Evolutionary conservation across 2,329 filamentous ascomycete species (phyloP), one percentile per base, ranked within the genome.

Genomic region (Xylariales sp.): DNA sequence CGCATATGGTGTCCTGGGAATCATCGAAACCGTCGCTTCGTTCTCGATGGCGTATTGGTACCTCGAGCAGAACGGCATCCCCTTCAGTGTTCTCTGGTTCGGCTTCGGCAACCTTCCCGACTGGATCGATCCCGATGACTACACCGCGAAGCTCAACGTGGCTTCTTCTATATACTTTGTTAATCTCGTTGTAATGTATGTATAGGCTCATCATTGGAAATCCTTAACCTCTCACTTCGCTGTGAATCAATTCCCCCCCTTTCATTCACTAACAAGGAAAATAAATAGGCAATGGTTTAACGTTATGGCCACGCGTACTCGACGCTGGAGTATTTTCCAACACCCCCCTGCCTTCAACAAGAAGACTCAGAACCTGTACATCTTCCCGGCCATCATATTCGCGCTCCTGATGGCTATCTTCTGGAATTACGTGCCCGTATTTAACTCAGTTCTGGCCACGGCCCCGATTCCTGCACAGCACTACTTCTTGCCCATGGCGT

Each of bases 151-250:
- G 44, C 62, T 84, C 17, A 83, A 81, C 45, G 70, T 75, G 43
- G 83, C 83, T 0, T 83, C 76, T 25, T 85, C 80, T 13, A 81
- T 91, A 42, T 90, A 90, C 60, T 90, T 90, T 50, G 76, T 89
- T 48, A 90, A 82, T 42, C 65, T 91, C 16, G 85, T 91, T 3
- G 80, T 90, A 33, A 88, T 90, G 83, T 76, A 66, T 57, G 72
- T 56, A n/a, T n/a, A n/a, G n/a, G n/a, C n/a, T n/a, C n/a, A n/a
- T n/a, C n/a, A n/a, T n/a, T n/a, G n/a, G n/a, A n/a, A n/a, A n/a
- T n/a, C n/a, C n/a, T n/a, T n/a, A n/a, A n/a, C n/a, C n/a, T n/a
- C n/a, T n/a, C n/a, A n/a, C n/a, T n/a, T n/a, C n/a, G n/a, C n/a
- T n/a, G n/a, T n/a, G n/a, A n/a, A n/a, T n/a, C n/a, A n/a, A n/a